phyloP scores from a whole-genome alignment of 2,329 filamentous ascomycete species.

The Fusarium stilboides region DNA sequence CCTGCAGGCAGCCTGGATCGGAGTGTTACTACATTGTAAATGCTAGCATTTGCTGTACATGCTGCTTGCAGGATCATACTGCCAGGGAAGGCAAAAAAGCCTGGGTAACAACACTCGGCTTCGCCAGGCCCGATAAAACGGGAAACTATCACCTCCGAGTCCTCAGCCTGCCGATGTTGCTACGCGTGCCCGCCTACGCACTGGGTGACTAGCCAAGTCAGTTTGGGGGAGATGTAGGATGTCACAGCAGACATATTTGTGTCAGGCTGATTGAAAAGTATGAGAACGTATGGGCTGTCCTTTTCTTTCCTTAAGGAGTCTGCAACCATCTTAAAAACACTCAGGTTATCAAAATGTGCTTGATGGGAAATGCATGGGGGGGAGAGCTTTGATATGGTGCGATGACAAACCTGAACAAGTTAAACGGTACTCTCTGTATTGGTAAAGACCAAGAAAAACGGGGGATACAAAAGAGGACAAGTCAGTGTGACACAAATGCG shows the following conservation, averaged over 20 bases:
- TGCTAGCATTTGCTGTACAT: constrained; percentile 1
- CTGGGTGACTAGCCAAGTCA: background rate
- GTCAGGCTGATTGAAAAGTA: constrained; percentile 9
- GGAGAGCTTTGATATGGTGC: background rate
- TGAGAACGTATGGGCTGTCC: constrained; percentile 9
- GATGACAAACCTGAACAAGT: constrained; percentile 1
- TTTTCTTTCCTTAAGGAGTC: constrained; percentile 18
- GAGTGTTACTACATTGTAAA: background rate
- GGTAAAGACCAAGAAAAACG: constrained; percentile 6
- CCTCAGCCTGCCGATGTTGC: background rate
- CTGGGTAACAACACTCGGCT: background rate
- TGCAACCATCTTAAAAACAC: constrained; percentile 9
- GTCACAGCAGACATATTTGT: constrained; percentile 1
- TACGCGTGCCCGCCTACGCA: background rate
- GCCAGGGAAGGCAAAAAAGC: background rate
- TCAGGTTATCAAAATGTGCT: background rate
- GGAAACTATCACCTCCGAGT: background rate
- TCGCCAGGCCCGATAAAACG: background rate
- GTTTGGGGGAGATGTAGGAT: constrained; percentile 1
- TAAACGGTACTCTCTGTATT: background rate
- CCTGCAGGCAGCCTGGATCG: background rate
- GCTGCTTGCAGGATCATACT: background rate
- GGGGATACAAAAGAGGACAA: constrained; percentile 4
- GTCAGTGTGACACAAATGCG: background rate
- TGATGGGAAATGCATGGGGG: background rate